Conservation (phyloP, 257 asterid genomes). For the Rehmannia glutinosa region DNA sequence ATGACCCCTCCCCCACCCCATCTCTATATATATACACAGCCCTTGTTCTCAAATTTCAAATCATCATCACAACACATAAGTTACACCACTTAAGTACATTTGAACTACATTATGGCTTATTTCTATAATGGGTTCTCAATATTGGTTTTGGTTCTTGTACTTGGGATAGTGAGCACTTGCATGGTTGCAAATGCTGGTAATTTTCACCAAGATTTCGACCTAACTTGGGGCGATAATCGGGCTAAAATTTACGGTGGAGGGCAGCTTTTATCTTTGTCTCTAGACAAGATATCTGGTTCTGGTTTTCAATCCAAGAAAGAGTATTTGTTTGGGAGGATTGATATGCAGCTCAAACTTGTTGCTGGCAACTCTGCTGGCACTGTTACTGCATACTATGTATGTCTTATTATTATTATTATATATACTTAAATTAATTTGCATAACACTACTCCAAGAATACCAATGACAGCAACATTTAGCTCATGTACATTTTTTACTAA, state of each 20-base stretch:
- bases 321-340: conserved; percentile 57
- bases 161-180: conserved; percentile 14
- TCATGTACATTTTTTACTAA: too few species aligned
- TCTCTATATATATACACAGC: conserved; percentile 21
- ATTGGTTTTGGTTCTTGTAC: conserved; percentile 5
- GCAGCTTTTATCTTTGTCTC: conserved; percentile 48
- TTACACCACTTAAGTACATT: background rate
- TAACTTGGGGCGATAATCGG: conserved; percentile 51
- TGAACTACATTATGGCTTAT: conserved; percentile 19
- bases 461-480: too few species aligned
- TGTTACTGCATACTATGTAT: conserved; percentile 63
- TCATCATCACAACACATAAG: conserved; percentile 1
- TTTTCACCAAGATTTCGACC: conserved; percentile 44
- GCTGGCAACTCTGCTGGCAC: conserved; percentile 72
- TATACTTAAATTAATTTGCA: too few species aligned
- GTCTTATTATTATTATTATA: background rate
- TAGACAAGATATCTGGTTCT: conserved; percentile 53
- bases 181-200: conserved; percentile 30
- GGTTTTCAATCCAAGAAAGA: conserved; percentile 59
- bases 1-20: background rate
- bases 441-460: conserved; percentile 39
- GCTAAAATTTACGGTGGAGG: conserved; percentile 50
- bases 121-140: conserved; percentile 8
- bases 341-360: conserved; percentile 67
- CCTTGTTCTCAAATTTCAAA: conserved; percentile 12